phyloP scores from a whole-genome alignment of 2,329 filamentous ascomycete genomes.

The Sporothrix schenckii region DNA sequence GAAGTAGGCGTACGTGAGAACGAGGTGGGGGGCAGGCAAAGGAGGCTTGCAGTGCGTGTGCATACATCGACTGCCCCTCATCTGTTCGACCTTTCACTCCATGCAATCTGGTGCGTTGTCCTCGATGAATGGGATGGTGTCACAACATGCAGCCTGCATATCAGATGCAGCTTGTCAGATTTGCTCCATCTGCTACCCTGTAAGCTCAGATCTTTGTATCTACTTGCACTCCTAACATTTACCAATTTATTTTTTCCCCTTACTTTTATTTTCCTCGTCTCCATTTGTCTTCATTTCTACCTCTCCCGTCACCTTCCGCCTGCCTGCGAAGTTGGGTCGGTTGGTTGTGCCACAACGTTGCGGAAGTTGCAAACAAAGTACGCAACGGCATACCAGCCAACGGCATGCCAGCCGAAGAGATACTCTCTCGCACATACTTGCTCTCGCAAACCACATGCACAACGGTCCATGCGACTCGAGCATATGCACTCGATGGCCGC shows the following conservation, averaged over 20 bases:
- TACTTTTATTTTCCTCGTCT: not conserved
- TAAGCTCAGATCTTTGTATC: not conserved
- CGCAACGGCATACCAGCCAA: not conserved
- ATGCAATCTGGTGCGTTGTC: not conserved
- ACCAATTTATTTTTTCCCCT: not conserved
- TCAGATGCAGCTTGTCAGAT: slow-evolving; percentile 22
- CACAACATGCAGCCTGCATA: slow-evolving; percentile 22
- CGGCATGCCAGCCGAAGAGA: not conserved
- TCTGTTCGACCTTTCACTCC: not conserved
- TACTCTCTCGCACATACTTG: not conserved
- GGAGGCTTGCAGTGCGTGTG: slow-evolving; percentile 11
- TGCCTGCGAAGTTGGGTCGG: not conserved
- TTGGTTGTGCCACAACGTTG: slow-evolving; percentile 11
- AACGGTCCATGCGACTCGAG: slow-evolving; percentile 12
- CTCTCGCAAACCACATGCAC: slow-evolving; percentile 4
- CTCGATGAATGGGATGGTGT: slow-evolving; percentile 18
- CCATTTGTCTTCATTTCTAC: not conserved
- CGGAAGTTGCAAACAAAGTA: slow-evolving; percentile 5
- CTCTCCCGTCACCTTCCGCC: not conserved
- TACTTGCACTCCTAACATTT: not conserved
- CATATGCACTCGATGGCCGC: not conserved
- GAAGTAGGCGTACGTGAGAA: not conserved
- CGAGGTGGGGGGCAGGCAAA: not conserved
- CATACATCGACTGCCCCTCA: slow-evolving; percentile 1
- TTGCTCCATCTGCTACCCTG: slow-evolving; percentile 13